Evolutionary conservation across 2,329 filamentous ascomycete species (phyloP).

Genomic region (Drechslera avenae): DNA sequence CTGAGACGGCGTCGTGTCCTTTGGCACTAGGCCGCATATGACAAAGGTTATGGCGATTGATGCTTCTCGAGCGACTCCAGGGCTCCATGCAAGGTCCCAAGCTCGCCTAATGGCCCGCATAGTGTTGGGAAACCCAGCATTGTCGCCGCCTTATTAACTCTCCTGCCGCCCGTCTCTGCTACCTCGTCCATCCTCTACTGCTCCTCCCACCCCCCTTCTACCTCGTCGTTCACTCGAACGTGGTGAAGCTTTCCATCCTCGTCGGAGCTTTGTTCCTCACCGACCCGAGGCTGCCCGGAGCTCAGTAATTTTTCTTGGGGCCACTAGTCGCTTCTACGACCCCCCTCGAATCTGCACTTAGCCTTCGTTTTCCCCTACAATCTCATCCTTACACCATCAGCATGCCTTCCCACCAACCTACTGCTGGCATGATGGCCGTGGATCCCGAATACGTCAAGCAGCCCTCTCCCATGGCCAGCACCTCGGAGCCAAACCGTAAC

Average conservation of each 20-base stretch:
- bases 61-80: constrained; percentile 24
- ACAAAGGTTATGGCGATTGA: constrained; percentile 27
- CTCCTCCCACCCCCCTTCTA: constrained; percentile 23
- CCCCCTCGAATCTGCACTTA: constrained; percentile 6
- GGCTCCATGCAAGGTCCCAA: constrained; percentile 40
- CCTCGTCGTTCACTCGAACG: constrained; percentile 26
- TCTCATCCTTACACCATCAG: constrained; percentile 7
- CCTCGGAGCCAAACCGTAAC: constrained; percentile 58
- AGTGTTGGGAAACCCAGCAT: constrained; percentile 25
- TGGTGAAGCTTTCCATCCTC: constrained; percentile 29
- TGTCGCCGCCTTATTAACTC: constrained; percentile 16
- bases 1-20: constrained; percentile 26
- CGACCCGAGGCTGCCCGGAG: constrained; percentile 21
- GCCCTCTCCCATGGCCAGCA: constrained; percentile 55
- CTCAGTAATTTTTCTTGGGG: constrained; percentile 22
- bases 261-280: constrained; percentile 16
- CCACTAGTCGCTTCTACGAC: constrained; percentile 19
- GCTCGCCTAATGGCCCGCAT: constrained; percentile 35
- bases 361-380: constrained; percentile 25
- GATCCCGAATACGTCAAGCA: constrained; percentile 56
- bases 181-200: constrained; percentile 18
- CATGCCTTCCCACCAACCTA: constrained; percentile 61
- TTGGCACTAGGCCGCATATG: constrained; percentile 26
- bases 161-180: constrained; percentile 14
- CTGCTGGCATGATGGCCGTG: constrained; percentile 54